A percentile compares a stretch with the other conserved stretches of the same genome.
Evolutionary conservation across 805 yeast genomes (phyloP).

Genomic region (Yarrowia osloensis): DNA sequence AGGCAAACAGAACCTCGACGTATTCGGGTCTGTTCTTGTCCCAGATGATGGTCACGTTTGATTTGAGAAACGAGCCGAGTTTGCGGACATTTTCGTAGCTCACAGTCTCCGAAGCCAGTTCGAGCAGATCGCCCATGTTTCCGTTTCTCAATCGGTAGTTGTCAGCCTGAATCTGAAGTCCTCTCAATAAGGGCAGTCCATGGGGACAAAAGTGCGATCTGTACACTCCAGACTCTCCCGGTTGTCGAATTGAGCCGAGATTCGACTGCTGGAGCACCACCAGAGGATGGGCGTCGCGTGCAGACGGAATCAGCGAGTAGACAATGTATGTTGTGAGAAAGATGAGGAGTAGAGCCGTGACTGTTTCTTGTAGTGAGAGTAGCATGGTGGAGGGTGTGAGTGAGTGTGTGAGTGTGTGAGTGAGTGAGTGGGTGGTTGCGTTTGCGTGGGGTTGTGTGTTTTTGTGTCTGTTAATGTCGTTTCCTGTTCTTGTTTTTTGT

Average conservation of each 20-base stretch:
- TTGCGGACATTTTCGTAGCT: background rate
- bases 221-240: constrained; percentile 72
- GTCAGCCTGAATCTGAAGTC: constrained; percentile 53
- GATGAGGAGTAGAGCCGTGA: background rate
- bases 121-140: constrained; percentile 71
- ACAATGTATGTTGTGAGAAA: constrained; percentile 27
- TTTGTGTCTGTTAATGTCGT: background rate
- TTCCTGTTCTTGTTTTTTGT: too few species aligned
- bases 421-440: background rate
- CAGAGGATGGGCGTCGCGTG: constrained; percentile 44
- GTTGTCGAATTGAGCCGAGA: constrained; percentile 61
- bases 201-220: constrained; percentile 74
- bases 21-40: constrained; percentile 19
- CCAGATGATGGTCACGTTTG: constrained; percentile 42
- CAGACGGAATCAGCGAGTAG: constrained; percentile 34
- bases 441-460: background rate
- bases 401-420: background rate
- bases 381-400: background rate
- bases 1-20: constrained; percentile 29
- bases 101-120: constrained; percentile 36
- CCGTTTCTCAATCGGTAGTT: constrained; percentile 62
- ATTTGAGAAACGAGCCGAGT: background rate
- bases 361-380: background rate
- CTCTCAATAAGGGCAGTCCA: constrained; percentile 67
- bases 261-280: constrained; percentile 58